phyloP scores from a whole-genome alignment of 2,329 filamentous ascomycete genomes.

The Penicillium sp. region DNA sequence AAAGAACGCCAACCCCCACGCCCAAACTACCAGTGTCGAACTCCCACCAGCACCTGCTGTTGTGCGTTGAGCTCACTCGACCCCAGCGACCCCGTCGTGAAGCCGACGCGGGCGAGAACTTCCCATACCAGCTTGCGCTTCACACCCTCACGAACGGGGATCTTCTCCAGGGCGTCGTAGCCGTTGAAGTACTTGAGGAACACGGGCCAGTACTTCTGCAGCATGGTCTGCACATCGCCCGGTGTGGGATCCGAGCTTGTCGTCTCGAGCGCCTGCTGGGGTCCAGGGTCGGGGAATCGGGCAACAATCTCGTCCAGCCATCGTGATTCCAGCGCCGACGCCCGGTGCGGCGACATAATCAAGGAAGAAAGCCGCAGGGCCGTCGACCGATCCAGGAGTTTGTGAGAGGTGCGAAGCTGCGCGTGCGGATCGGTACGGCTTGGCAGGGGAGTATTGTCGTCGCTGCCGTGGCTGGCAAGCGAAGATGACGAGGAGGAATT shows the following conservation, averaged over 20 bases:
- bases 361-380: slow-evolving; percentile 56
- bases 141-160: slow-evolving; percentile 78
- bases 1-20: too few relatives aligned
- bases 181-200: slow-evolving; percentile 89
- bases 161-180: slow-evolving; percentile 75
- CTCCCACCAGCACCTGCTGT: slow-evolving; percentile 55
- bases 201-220: slow-evolving; percentile 66
- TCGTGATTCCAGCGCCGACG: slow-evolving; percentile 72
- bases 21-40: slow-evolving; percentile 63
- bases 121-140: slow-evolving; percentile 68
- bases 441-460: slow-evolving; percentile 38
- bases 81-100: slow-evolving; percentile 50
- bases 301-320: slow-evolving; percentile 56
- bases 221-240: slow-evolving; percentile 25
- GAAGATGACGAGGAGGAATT: slow-evolving; percentile 41
- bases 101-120: slow-evolving; percentile 63
- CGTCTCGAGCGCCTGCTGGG: slow-evolving; percentile 6
- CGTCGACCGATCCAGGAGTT: slow-evolving; percentile 34
- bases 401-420: slow-evolving; percentile 32
- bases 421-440: slow-evolving; percentile 27
- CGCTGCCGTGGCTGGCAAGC: slow-evolving; percentile 39
- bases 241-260: slow-evolving; percentile 19
- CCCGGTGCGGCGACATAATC: slow-evolving; percentile 74
- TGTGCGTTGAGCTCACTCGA: slow-evolving; percentile 31
- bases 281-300: slow-evolving; percentile 34